A percentile compares a stretch with the other conserved stretches of the same genome.
Evolutionary conservation across 768 basidiomycete species (phyloP).

Genomic region (Trametes gibbosa): DNA sequence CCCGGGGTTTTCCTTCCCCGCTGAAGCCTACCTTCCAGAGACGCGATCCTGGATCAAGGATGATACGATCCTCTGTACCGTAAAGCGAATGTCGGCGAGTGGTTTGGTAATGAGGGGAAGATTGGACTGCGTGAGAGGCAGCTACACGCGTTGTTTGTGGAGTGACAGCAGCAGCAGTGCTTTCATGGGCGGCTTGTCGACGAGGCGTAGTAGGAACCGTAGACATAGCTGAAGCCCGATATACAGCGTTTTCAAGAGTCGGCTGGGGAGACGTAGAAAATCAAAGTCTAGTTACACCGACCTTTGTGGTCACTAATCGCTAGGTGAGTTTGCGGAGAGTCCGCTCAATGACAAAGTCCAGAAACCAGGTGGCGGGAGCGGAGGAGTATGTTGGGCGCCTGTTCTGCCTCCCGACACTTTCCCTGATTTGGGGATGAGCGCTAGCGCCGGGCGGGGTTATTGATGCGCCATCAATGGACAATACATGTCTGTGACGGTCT

Average conservation of each 20-base stretch:
- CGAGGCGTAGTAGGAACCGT: conserved; percentile 34
- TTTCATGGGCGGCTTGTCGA: conserved; percentile 13
- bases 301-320: too few relatives aligned
- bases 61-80: conserved; percentile 92
- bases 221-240: too few relatives aligned
- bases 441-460: background rate
- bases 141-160: conserved; percentile 55
- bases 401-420: background rate
- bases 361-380: background rate
- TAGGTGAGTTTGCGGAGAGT: too few relatives aligned
- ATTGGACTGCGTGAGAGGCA: conserved; percentile 48
- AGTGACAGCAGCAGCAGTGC: conserved; percentile 40
- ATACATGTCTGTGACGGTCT: background rate
- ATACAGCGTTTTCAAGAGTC: too few relatives aligned
- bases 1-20: conserved; percentile 88
- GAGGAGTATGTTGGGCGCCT: background rate
- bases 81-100: conserved; percentile 91
- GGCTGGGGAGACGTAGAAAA: too few relatives aligned
- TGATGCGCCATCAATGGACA: background rate
- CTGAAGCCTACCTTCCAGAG: conserved; percentile 99
- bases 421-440: background rate
- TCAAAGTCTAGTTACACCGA: too few relatives aligned
- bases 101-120: conserved; percentile 82
- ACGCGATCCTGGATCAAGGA: conserved; percentile 91
- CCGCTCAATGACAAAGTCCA: too few relatives aligned